Evolutionary conservation across 495 filamentous ascomycete species (phyloP), one percentile per base, ranked within the genome.

Genomic region (Penicillium coffeae): DNA sequence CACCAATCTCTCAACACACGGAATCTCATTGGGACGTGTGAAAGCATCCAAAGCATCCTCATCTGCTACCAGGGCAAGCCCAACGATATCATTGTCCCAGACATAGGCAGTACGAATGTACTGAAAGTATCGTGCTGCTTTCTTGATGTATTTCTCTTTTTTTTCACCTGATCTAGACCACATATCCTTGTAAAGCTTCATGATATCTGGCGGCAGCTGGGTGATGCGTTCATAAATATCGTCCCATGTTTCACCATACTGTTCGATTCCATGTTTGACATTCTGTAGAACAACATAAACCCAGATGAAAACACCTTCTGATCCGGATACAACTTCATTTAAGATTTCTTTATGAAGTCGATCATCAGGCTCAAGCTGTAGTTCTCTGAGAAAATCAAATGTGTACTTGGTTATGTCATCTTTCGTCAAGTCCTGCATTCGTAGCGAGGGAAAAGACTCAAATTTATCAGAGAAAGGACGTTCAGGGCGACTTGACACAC

Each of bases 251-350:
- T 41, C 38, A 20, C 3, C 16, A 16, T 41, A 41, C 5, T 41
- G 8, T 41, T 41, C 16, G 38, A 41, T 41, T 8, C 38, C 38
- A n/a, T 20, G 10, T 25, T 42, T 42, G 21, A 42, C 40, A 42
- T 27, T 27, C 22, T 15, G 10, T 25, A 42, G 40, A 27, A 42
- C 40, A n/a, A 42, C 3, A 42, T 42, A 42, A 21, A 42, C 40
- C 40, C 40, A 42, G 18, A 42, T 22, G 20, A 42, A 42, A 42
- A 42, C 40, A 14, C 40, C 40, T n/a, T 42, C 40, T 6, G 40
- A 19, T 42, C 30, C 30, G 12, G 5, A 2, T 15, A 2, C 10
- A 42, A 42, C 5, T 42, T 42, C 12, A 13, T 42, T 5, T 12
- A 9, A 15, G 21, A 42, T 42, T 15, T 42, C n/a, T 6, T 42